Conservation (phyloP, 352 stramenopile genomes). For the Phytophthora crassamura region DNA sequence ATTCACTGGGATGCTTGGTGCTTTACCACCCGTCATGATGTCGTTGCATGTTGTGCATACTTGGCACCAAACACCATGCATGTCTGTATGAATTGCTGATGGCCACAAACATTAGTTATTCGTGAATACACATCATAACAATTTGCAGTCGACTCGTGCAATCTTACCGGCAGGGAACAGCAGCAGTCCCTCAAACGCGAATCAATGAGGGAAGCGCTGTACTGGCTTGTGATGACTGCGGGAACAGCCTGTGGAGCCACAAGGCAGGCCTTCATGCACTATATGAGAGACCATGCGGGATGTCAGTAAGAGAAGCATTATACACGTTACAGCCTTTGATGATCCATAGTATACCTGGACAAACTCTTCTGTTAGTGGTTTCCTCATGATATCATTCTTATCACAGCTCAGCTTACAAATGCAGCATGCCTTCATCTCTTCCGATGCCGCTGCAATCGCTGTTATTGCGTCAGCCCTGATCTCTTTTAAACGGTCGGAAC, state of each 20-base stretch:
- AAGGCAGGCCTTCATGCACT: not conserved
- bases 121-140: not conserved
- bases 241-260: not conserved
- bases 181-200: not conserved
- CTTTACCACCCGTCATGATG: not conserved
- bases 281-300: not conserved
- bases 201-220: conserved; percentile 1
- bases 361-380: not conserved
- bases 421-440: not conserved
- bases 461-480: not conserved
- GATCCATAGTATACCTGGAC: not conserved
- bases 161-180: not conserved
- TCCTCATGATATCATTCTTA: not conserved
- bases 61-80: not conserved
- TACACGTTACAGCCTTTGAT: not conserved
- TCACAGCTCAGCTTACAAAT: not conserved
- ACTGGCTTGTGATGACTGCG: not conserved
- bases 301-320: not conserved
- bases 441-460: not conserved
- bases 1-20: not conserved
- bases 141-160: not conserved
- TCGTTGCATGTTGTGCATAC: not conserved
- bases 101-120: too few species aligned
- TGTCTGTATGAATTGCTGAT: too few species aligned
- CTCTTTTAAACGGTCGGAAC: not conserved